These are phyloP conservation scores for Aspergillus viridinutans DNA, from an alignment of 2,329 filamentous ascomycete species.

Conservation along the genomic window DNA sequence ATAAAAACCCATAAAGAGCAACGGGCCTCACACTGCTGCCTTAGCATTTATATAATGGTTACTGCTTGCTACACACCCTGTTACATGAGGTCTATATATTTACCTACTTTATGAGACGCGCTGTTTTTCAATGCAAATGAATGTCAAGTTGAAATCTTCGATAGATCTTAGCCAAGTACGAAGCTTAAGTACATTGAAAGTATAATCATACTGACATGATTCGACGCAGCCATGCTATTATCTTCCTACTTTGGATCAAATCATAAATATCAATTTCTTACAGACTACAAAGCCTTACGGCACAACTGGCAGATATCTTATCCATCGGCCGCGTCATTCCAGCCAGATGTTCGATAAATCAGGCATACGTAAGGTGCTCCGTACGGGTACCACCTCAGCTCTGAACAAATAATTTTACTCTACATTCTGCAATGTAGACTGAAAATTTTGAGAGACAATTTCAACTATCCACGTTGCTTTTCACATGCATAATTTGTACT, in stretches of 20 bases:
- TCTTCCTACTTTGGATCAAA: not conserved
- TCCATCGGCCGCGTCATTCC: too few relatives aligned
- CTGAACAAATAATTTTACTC: too few relatives aligned
- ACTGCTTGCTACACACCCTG: not conserved
- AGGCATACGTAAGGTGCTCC: not conserved
- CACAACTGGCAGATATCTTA: too few relatives aligned
- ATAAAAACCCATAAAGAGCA: too few relatives aligned
- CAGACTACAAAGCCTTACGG: not conserved
- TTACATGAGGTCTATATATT: not conserved
- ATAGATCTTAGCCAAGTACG: too few relatives aligned
- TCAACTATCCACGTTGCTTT: too few relatives aligned
- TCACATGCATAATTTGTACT: not conserved
- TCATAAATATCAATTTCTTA: not conserved
- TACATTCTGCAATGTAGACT: too few relatives aligned
- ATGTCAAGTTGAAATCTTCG: too few relatives aligned
- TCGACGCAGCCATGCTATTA: not conserved
- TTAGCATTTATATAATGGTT: not conserved
- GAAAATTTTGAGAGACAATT: too few relatives aligned
- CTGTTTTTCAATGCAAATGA: not conserved
- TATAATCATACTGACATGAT: not conserved
- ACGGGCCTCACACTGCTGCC: not conserved
- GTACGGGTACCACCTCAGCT: not conserved
- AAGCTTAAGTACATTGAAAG: not conserved
- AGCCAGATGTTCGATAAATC: too few relatives aligned
- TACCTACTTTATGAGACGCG: not conserved